phyloP scores from a whole-genome alignment of 1,284 basidiomycete species.

The Tremellales sp. region DNA sequence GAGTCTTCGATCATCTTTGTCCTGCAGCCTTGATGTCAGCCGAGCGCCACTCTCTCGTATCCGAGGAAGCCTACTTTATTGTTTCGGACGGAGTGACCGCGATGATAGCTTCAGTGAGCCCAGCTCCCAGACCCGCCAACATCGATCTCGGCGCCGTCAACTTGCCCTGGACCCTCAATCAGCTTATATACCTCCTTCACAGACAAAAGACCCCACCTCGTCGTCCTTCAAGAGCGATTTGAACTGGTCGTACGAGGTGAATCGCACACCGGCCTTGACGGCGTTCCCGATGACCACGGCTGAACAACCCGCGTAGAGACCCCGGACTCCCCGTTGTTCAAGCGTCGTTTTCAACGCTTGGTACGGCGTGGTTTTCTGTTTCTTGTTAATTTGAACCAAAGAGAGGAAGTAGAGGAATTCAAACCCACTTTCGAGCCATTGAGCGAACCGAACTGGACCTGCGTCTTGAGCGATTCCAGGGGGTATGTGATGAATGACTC shows the following conservation, averaged over 20 bases:
- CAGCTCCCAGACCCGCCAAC: slow-evolving; percentile 87
- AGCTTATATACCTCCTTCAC: slow-evolving; percentile 1
- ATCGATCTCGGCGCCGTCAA: slow-evolving; percentile 79
- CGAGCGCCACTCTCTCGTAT: background rate
- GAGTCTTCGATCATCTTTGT: slow-evolving; percentile 98
- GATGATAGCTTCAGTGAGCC: slow-evolving; percentile 88
- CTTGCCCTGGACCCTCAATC: slow-evolving; percentile 64
- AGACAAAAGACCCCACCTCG: slow-evolving; percentile 55
- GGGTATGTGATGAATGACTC: slow-evolving; percentile 69
- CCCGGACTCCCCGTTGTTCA: slow-evolving; percentile 64
- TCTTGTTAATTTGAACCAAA: background rate
- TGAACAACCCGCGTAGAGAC: slow-evolving; percentile 79
- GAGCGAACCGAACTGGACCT: slow-evolving; percentile 51
- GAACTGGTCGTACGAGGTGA: slow-evolving; percentile 91
- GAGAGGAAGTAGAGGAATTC: background rate
- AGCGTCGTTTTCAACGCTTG: slow-evolving; percentile 68
- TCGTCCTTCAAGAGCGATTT: slow-evolving; percentile 78
- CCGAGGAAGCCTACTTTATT: slow-evolving; percentile 71
- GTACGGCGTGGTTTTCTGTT: slow-evolving; percentile 52
- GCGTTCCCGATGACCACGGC: slow-evolving; percentile 88
- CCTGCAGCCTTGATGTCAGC: slow-evolving; percentile 50
- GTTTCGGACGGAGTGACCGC: slow-evolving; percentile 98
- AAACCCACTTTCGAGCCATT: slow-evolving; percentile 34
- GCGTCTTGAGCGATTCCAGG: slow-evolving; percentile 81
- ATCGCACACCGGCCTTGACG: slow-evolving; percentile 87